Conservation (phyloP, 164 flowering plant species). For the Aristolochia californica region DNA sequence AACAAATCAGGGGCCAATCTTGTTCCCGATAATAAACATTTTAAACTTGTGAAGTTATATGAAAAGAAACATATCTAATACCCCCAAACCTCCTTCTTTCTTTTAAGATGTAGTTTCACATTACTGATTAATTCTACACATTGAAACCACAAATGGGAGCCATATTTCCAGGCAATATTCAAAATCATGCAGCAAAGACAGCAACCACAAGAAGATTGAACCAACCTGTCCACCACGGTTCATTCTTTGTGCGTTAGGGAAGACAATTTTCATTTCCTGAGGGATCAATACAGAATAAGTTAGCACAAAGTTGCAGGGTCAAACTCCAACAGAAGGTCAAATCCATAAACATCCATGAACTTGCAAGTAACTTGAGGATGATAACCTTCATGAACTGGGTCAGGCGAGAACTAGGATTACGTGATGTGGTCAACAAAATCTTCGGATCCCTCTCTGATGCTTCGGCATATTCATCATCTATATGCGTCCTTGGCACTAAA, state of each 20-base stretch:
- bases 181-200: too few relatives aligned
- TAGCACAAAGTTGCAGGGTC: not conserved
- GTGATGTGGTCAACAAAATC: conserved; percentile 82
- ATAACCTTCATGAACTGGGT: conserved; percentile 82
- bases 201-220: conserved; percentile 1
- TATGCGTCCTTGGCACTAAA: conserved; percentile 59
- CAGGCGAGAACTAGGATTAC: conserved; percentile 89
- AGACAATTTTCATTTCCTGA: conserved; percentile 82
- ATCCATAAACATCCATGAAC: not conserved
- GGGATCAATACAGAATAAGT: not conserved
- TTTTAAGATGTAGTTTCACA: too few relatives aligned
- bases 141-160: too few relatives aligned
- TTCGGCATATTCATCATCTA: conserved; percentile 96
- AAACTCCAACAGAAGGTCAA: not conserved
- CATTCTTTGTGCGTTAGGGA: conserved; percentile 84
- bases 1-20: too few relatives aligned
- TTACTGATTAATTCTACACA: too few relatives aligned
- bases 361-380: not conserved
- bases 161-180: too few relatives aligned
- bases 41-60: too few relatives aligned
- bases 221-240: conserved; percentile 97
- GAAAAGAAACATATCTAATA: too few relatives aligned
- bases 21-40: too few relatives aligned
- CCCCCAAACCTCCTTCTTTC: too few relatives aligned
- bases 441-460: conserved; percentile 73